These are phyloP conservation scores for Anisodus acutangulus DNA, from an alignment of 257 asterid genomes.

Conservation along the genomic window DNA sequence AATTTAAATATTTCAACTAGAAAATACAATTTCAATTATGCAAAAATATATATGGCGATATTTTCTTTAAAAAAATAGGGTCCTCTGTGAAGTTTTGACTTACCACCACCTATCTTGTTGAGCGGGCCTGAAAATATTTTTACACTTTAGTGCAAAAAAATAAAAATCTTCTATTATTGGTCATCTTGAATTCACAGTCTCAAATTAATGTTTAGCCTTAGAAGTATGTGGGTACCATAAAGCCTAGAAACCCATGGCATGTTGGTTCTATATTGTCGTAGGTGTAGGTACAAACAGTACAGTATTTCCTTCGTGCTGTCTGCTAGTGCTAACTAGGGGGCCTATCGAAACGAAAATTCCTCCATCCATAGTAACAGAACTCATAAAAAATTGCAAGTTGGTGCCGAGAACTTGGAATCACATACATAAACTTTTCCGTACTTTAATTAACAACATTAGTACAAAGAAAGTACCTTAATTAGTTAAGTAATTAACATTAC, in stretches of 20 bases:
- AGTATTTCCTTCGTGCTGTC: not conserved
- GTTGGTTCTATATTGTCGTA: not conserved
- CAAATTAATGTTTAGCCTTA: conserved; percentile 3
- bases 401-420: not conserved
- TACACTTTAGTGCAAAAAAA: not conserved
- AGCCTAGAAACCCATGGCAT: conserved; percentile 18
- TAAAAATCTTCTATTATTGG: not conserved
- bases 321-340: not conserved
- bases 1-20: no score
- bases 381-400: conserved; percentile 8
- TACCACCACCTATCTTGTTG: no score
- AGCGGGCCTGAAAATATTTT: no score
- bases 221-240: not conserved
- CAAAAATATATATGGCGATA: no score
- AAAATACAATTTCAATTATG: no score
- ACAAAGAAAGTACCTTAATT: not conserved
- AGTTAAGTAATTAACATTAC: not conserved
- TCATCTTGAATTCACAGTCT: conserved; percentile 1
- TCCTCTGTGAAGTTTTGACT: no score
- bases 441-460: conserved; percentile 8
- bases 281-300: conserved; percentile 25
- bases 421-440: not conserved
- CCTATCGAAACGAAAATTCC: not conserved
- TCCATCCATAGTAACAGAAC: not conserved
- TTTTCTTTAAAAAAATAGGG: no score